Percentiles rank a stretch among this genome's conserved stretches.
Conservation (phyloP, 2,329 filamentous ascomycete genomes). For the Raffaelea albimanens region DNA sequence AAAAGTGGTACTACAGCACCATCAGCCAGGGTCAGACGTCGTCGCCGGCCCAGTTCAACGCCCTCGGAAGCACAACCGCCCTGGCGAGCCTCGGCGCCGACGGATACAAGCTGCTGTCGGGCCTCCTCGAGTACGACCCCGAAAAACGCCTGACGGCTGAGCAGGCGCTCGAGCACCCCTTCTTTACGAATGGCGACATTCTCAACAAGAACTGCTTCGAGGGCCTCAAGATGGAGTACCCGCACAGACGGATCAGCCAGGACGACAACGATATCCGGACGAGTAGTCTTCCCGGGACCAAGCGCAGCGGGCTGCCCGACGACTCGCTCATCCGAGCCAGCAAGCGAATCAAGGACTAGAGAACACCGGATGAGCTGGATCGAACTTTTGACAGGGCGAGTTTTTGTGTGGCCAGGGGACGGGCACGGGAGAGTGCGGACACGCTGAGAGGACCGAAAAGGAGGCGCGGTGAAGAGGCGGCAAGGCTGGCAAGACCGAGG, state of each 20-base stretch:
- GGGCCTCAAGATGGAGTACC: constrained; percentile 80
- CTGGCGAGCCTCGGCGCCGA: constrained; percentile 60
- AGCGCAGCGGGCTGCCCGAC: constrained; percentile 76
- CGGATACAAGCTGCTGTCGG: constrained; percentile 72
- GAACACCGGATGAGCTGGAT: no score
- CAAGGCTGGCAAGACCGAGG: no score
- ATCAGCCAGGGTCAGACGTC: constrained; percentile 45
- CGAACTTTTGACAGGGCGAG: no score
- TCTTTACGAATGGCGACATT: constrained; percentile 68
- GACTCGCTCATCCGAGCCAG: constrained; percentile 57
- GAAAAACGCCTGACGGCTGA: constrained; percentile 79
- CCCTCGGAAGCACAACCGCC: constrained; percentile 22
- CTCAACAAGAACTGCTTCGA: constrained; percentile 84
- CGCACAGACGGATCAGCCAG: constrained; percentile 78
- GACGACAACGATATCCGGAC: constrained; percentile 96
- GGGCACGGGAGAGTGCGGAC: no score
- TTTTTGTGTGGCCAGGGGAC: no score
- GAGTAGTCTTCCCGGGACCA: constrained; percentile 80
- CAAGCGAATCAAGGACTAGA: constrained; percentile 51
- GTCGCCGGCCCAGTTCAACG: constrained; percentile 32
- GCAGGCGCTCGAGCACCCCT: constrained; percentile 80
- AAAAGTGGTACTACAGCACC: constrained; percentile 71
- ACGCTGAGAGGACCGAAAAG: no score
- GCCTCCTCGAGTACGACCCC: constrained; percentile 87
- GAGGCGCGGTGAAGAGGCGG: no score